A percentile compares a stretch with the other conserved stretches of the same genome.
phyloP scores from a whole-genome alignment of 495 filamentous ascomycete species.

The Trichoderma erinaceum region DNA sequence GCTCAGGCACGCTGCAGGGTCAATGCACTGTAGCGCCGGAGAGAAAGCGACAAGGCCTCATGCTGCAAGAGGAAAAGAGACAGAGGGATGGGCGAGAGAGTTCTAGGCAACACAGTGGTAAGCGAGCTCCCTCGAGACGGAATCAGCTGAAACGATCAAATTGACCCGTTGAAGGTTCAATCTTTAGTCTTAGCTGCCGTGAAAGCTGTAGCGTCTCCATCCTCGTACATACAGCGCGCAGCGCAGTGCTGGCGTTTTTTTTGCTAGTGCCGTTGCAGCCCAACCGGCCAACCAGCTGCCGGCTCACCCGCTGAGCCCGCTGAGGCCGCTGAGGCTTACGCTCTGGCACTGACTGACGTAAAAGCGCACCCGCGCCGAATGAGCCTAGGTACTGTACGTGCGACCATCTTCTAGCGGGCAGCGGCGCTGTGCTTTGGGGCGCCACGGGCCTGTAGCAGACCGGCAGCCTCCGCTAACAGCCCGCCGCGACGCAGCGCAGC shows the following conservation, averaged over 20 bases:
- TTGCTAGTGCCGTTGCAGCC: conserved; percentile 7
- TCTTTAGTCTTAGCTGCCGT: neutral
- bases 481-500: neutral
- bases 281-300: conserved; percentile 5
- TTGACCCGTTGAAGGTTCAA: neutral
- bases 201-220: neutral
- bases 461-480: neutral
- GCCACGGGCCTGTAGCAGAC: neutral
- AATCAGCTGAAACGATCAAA: neutral
- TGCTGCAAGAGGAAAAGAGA: neutral
- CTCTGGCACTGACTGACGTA: neutral
- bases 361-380: neutral
- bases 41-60: neutral
- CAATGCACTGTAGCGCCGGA: neutral
- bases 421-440: neutral
- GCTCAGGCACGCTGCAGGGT: conserved; percentile 6
- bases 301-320: neutral
- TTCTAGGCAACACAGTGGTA: neutral
- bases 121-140: neutral
- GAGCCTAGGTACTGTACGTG: neutral
- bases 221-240: neutral
- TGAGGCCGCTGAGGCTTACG: neutral
- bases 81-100: neutral
- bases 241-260: neutral
- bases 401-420: neutral